Base-by-base conservation (phyloP, 2,329 filamentous ascomycete species). In the Tolypocladium endophyticum region DNA sequence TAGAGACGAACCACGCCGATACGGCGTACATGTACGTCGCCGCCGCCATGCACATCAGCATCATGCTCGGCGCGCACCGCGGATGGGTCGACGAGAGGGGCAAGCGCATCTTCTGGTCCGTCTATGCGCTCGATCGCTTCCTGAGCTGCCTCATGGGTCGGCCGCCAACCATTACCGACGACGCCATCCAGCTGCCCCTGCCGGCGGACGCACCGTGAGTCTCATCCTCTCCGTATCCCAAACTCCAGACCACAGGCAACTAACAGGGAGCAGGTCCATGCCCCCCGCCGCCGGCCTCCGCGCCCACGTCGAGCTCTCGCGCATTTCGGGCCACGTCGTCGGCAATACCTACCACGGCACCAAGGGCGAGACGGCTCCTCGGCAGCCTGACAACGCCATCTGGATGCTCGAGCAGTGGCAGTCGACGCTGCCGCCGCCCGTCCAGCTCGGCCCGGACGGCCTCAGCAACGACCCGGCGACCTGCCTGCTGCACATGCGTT, bases 21-120 rank as follows among this genome's bases (percentile, higher is more conserved):
- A 74, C 76, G 2, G 79, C 79, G 0, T 81, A 77, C 64, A 74
- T 78, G 63, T 77, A 76, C 60, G 69, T 81, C 35, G 73, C 74
- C 50, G 73, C 75, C 18, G 79, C 78, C 35, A 79, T 79, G 71
- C 75, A 77, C 50, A 74, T 80, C 38, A 75, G 76, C 54, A 73
- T 80, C 55, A 76, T 77, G 70, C 75, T 78, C 39, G 80, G 80
- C n/a, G 71, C 77, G 1, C 76, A 81, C 62, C 69, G 74, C 18
- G 77, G 76, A 4, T 74, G 71, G 63, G 68, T 73, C 3, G 73
- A 79, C 50, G 79, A 81, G 64, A 66, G 67, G 28, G 74, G 73
- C 1, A 80, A 77, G 63, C 70, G 79, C 41, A 70, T 77, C 7
- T 81, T 82, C 59, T 82, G 79, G 79, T 81, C 79, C 0, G 70